phyloP scores from a whole-genome alignment of 1,284 basidiomycete genomes.

The Naganishia cerealis region DNA sequence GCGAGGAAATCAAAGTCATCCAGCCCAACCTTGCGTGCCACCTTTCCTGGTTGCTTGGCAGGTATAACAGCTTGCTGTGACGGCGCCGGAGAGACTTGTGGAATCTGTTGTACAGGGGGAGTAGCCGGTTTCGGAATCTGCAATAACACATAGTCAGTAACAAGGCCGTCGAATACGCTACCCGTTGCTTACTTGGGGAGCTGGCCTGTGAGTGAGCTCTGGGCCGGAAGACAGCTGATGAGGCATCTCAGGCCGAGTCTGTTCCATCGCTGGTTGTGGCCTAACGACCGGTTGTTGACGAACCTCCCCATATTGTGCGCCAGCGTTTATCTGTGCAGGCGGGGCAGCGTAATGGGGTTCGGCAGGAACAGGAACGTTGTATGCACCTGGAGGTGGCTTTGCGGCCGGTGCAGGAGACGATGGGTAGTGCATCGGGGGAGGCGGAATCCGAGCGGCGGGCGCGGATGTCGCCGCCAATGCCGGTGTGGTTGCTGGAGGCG shows the following conservation, averaged over 20 bases:
- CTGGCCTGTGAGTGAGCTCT: constrained; percentile 13
- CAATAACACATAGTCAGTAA: background rate
- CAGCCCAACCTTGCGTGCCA: constrained; percentile 79
- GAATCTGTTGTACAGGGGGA: constrained; percentile 36
- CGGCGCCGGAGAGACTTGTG: constrained; percentile 27
- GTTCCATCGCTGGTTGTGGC: constrained; percentile 62
- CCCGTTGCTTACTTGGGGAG: constrained; percentile 15
- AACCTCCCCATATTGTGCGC: constrained; percentile 1
- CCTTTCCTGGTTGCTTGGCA: constrained; percentile 54
- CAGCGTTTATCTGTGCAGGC: constrained; percentile 40
- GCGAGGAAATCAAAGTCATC: constrained; percentile 99
- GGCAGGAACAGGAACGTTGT: constrained; percentile 43
- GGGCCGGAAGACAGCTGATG: constrained; percentile 16
- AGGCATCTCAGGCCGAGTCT: constrained; percentile 7
- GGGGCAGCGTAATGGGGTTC: constrained; percentile 45
- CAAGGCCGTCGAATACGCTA: background rate
- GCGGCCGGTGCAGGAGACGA: constrained; percentile 34
- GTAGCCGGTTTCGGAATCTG: constrained; percentile 29
- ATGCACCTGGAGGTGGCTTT: constrained; percentile 43
- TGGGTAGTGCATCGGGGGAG: constrained; percentile 37
- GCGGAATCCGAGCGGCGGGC: constrained; percentile 36
- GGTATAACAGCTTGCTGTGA: constrained; percentile 29
- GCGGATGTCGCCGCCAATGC: constrained; percentile 33
- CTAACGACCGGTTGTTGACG: constrained; percentile 53
- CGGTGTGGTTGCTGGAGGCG: constrained; percentile 37